phyloP scores from a whole-genome alignment of 495 filamentous ascomycete genomes.

The Viridothelium virens region DNA sequence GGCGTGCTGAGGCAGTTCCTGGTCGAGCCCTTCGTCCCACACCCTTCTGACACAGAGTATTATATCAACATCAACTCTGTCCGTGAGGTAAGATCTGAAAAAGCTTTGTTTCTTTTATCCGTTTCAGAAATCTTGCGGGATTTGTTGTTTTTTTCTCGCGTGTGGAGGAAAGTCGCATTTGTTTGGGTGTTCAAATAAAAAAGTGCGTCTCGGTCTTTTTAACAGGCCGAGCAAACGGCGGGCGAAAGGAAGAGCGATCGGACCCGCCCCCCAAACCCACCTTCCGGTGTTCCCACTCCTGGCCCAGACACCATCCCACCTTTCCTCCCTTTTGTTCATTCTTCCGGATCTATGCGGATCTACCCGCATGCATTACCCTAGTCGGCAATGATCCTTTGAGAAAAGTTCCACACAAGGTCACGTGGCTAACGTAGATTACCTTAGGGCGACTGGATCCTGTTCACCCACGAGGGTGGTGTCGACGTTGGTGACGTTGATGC shows the following conservation, averaged over 20 bases:
- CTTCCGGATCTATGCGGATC: neutral
- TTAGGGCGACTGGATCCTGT: constrained; percentile 98
- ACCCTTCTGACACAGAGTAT: constrained; percentile 87
- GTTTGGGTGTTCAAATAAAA: neutral
- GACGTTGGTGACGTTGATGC: constrained; percentile 98
- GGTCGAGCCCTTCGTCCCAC: constrained; percentile 96
- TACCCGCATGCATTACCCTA: neutral
- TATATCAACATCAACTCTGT: constrained; percentile 97
- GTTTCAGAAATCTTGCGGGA: neutral
- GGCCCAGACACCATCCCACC: constrained; percentile 28
- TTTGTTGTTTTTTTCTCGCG: neutral
- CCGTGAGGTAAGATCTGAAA: constrained; percentile 61
- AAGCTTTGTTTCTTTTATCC: neutral
- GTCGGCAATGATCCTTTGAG: too few relatives aligned
- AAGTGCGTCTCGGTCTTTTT: neutral
- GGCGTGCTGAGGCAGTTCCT: constrained; percentile 90
- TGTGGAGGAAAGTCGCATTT: neutral
- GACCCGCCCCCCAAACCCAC: constrained; percentile 16
- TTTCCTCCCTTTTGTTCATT: constrained; percentile 2
- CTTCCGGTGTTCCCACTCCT: constrained; percentile 14
- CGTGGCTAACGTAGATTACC: constrained; percentile 20
- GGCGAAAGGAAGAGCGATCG: constrained; percentile 14
- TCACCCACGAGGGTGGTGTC: constrained; percentile 98
- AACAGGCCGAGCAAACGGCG: neutral
- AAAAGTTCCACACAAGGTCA: too few relatives aligned